phyloP scores from a whole-genome alignment of 1,284 basidiomycete species.

The Microbotryomycetes sp. region DNA sequence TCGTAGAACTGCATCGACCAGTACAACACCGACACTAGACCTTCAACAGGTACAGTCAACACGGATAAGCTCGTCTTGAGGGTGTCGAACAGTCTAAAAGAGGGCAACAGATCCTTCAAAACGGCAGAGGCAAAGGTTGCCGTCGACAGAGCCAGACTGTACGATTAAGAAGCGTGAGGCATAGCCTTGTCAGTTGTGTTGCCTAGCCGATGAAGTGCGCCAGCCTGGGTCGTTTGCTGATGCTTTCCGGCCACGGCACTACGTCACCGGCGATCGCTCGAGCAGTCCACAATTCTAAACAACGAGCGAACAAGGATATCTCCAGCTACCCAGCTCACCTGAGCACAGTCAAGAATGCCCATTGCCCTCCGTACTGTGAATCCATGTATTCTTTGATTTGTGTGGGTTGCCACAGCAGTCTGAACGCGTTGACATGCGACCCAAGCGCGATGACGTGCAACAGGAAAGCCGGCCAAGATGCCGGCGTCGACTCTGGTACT shows the following conservation, averaged over 20 bases:
- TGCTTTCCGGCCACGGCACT: no score
- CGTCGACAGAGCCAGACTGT: slow-evolving; percentile 21
- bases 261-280: no score
- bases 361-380: slow-evolving; percentile 10
- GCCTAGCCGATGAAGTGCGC: not conserved
- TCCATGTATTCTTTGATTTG: slow-evolving; percentile 2
- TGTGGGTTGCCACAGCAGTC: slow-evolving; percentile 1
- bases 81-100: slow-evolving; percentile 14
- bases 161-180: not conserved
- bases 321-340: not conserved
- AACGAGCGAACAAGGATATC: no score
- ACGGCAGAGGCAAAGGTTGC: slow-evolving; percentile 23
- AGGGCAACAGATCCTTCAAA: slow-evolving; percentile 25
- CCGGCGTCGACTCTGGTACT: not conserved
- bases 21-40: slow-evolving; percentile 31
- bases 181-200: not conserved
- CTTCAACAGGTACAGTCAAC: slow-evolving; percentile 29
- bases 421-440: not conserved
- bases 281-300: no score
- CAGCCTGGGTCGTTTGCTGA: no score
- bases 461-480: not conserved
- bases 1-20: slow-evolving; percentile 27
- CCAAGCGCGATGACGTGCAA: slow-evolving; percentile 10
- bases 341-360: slow-evolving; percentile 6
- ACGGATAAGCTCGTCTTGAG: slow-evolving; percentile 22